Base-by-base conservation (phyloP, 2,329 filamentous ascomycete genomes). In the Pseudogymnoascus sp. region DNA sequence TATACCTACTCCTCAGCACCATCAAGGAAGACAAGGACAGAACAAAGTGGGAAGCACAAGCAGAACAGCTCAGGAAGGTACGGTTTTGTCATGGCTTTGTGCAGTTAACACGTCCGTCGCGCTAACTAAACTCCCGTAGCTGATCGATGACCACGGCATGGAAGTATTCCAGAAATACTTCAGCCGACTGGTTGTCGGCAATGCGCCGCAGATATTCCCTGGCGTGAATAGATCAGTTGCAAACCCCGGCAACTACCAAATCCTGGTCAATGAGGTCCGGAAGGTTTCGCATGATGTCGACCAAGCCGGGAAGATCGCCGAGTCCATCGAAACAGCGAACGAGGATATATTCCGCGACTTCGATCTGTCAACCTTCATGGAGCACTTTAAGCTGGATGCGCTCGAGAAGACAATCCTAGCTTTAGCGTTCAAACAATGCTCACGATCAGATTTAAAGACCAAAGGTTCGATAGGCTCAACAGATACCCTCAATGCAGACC, bases 141-240 rank as follows among this genome's bases (percentile, higher is more conserved):
- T 97, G 75, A 89, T 97, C 79, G 88, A 96, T 85, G 92, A 93
- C 72, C 88, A 96, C 92, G 92, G 92, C 74, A 99, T 99, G 93
- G 95, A 99, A 82, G 92, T 97, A 74, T 97, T 92, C 75, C 87
- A 91, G 65, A 95, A 92, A 80, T 97, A 94, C 77, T 96, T 99
- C 77, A 88, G 91, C 76, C 91, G 93, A 77, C 82, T 97, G 74
- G 85, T 99, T 73, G 89, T 89, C 76, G 88, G 88, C 78, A 97
- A 97, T 85, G 91, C 92, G 71, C 80, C 88, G 66, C 88, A 94
- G 72, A 94, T 99, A 74, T 97, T 97, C 74, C 88, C 91, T 60
- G 86, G 89, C 66, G 80, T 87, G 62, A 90, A 85, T 70, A 84
- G 91, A 76, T 84, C 85, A 62, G 84, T 86, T 67, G 83, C 91